phyloP scores from a whole-genome alignment of 441 rosid genomes.

The Manihot esculenta region DNA sequence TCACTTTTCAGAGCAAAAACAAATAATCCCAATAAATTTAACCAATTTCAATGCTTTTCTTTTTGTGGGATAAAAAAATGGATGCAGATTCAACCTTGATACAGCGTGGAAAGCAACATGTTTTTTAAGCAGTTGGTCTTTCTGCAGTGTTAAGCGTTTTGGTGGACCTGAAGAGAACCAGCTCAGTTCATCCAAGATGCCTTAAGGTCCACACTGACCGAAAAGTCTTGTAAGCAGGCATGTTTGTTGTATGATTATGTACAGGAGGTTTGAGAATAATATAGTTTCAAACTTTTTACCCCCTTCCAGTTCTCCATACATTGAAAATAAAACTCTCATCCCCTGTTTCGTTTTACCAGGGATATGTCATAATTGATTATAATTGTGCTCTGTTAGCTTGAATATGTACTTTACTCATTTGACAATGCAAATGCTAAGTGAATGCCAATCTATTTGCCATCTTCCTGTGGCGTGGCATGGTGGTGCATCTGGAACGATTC shows the following conservation, averaged over 20 bases:
- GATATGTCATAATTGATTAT: background rate
- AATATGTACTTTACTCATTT: background rate
- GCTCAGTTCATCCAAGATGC: background rate
- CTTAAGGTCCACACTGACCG: constrained; percentile 1
- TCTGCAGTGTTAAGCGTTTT: background rate
- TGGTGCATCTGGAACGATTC: background rate
- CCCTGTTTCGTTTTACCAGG: background rate
- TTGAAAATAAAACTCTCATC: background rate
- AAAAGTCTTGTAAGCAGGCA: constrained; percentile 22
- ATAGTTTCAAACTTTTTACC: background rate
- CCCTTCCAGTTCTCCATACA: background rate
- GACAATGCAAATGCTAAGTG: background rate
- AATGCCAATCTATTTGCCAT: background rate
- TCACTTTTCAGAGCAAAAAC: background rate
- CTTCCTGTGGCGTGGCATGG: background rate
- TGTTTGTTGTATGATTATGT: constrained; percentile 26
- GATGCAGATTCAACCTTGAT: constrained; percentile 10
- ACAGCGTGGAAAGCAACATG: constrained; percentile 23
- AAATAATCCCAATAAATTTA: background rate
- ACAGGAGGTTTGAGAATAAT: constrained; percentile 11
- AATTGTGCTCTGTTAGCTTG: background rate
- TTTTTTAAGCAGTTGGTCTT: constrained; percentile 14
- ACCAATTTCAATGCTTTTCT: background rate
- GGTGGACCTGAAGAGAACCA: background rate
- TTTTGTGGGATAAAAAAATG: background rate